Base-by-base conservation (phyloP, 768 basidiomycete species). In the Leccinum rimulosum region DNA sequence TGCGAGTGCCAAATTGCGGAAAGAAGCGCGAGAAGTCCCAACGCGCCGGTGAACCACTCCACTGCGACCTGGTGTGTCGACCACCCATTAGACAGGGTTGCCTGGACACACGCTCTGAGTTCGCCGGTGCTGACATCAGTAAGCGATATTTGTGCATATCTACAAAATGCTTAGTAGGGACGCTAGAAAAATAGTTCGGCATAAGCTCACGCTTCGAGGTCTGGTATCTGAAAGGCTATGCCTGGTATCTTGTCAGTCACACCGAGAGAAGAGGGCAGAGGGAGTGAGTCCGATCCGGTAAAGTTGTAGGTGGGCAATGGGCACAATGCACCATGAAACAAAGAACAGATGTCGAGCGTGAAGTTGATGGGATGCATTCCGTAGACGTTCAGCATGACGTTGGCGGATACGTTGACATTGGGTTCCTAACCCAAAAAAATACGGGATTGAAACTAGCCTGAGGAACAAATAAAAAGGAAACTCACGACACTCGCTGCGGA, bases 31-130 rank as follows among this genome's bases (percentile, higher is more conserved):
- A 87, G 76, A 25, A 93, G 68, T 38, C 83, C 76, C 33, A 91
- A 77, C 19, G 79, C 85, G 25, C 84, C 90, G 8, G 89, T 88
- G 1, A 82, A 77, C 90, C 92, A 96, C 64, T 86, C 82, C 12
- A 93, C 95, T 14, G 83, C 83, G 11, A 76, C 70, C 70, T 91
- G 91, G 59, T 84, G 85, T 1, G 86, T 82, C 1, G 94, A 91
- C 82, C 87, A 87, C 10, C 95, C 95, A 70, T 99, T 99, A 17
- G 92, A 88, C 11, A 98, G 77, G 2, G 94, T 95, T 17, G 94
- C 85, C 72, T 95, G 93, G 8, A 99, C 82, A 66, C 96, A 99
- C 0, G 94, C 93, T 55, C 88, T 91, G 61, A 91, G 79, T 8
- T 84, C 71, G 51, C 89, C 87, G 6, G 91, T 90, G 52, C 77